Conservation (phyloP, 1,284 basidiomycete genomes). For the Malassezia brasiliensis region DNA sequence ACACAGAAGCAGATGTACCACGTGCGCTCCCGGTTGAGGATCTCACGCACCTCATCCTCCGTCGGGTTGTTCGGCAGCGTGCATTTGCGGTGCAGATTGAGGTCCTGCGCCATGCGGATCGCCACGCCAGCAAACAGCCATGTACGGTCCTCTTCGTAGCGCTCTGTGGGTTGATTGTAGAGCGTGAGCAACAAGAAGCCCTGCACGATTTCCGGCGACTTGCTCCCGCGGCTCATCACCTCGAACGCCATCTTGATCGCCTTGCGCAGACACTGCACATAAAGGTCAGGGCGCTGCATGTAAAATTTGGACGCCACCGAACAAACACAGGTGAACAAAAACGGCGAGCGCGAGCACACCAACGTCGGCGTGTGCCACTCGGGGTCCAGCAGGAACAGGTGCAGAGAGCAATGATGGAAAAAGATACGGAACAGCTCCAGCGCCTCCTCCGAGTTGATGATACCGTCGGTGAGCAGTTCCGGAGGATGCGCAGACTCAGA, state of each 20-base stretch:
- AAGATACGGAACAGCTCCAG: slow-evolving; percentile 84
- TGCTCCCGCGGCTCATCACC: slow-evolving; percentile 61
- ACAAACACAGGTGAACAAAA: slow-evolving; percentile 58
- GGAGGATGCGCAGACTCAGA: slow-evolving; percentile 72
- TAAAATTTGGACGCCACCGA: slow-evolving; percentile 88
- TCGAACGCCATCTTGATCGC: slow-evolving; percentile 80
- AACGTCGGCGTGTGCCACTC: slow-evolving; percentile 47
- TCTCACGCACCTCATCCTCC: slow-evolving; percentile 64
- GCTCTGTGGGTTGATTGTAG: slow-evolving; percentile 49
- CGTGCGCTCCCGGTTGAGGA: slow-evolving; percentile 84
- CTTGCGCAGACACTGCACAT: slow-evolving; percentile 67
- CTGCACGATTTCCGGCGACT: slow-evolving; percentile 67
- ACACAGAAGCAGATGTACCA: slow-evolving; percentile 86
- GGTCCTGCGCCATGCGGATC: slow-evolving; percentile 80
- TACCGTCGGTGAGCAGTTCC: slow-evolving; percentile 68
- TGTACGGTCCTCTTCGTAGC: slow-evolving; percentile 89
- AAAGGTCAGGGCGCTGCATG: slow-evolving; percentile 68
- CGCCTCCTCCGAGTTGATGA: slow-evolving; percentile 69
- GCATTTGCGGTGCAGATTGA: slow-evolving; percentile 86
- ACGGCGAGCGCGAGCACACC: slow-evolving; percentile 43
- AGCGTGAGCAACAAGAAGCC: slow-evolving; percentile 48
- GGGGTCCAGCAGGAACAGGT: slow-evolving; percentile 38
- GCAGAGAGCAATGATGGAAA: slow-evolving; percentile 52
- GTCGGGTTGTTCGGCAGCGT: slow-evolving; percentile 50
- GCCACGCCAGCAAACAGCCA: slow-evolving; percentile 58